Evolutionary conservation across 768 basidiomycete genomes (phyloP).

Genomic region (Pleurotus cornucopiae): DNA sequence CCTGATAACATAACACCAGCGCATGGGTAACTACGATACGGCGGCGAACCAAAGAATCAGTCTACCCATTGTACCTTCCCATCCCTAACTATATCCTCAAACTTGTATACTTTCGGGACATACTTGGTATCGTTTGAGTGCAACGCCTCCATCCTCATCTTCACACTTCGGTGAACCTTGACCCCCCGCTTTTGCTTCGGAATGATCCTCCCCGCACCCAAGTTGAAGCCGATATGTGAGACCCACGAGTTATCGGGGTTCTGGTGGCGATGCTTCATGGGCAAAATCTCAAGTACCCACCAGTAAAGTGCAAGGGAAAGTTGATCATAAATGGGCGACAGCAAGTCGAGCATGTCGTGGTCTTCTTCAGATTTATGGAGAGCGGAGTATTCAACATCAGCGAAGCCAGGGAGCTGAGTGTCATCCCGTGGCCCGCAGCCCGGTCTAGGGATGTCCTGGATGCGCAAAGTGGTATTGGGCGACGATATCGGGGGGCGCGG

Average conservation of each 20-base stretch:
- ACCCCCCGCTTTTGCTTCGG: constrained; percentile 35
- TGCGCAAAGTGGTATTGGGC: constrained; percentile 15
- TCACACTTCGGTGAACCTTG: constrained; percentile 49
- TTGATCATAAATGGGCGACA: constrained; percentile 47
- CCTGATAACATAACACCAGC: no score
- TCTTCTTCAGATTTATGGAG: constrained; percentile 36
- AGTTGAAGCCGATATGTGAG: constrained; percentile 23
- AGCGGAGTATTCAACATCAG: background rate
- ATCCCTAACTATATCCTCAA: constrained; percentile 23
- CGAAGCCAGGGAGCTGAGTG: background rate
- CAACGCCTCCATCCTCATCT: constrained; percentile 49
- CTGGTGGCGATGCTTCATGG: constrained; percentile 33
- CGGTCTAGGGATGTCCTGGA: constrained; percentile 18
- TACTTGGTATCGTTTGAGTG: constrained; percentile 30
- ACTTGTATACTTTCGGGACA: constrained; percentile 27
- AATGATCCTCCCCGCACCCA: constrained; percentile 34
- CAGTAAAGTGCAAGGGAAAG: constrained; percentile 36
- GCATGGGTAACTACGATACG: no score
- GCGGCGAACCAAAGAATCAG: constrained; percentile 13
- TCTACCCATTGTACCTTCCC: constrained; percentile 27
- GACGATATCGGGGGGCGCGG: constrained; percentile 29
- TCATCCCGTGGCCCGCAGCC: background rate
- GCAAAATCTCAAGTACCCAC: constrained; percentile 61
- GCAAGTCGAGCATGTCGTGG: constrained; percentile 48
- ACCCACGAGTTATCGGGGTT: constrained; percentile 25